Conservation (phyloP, 192 early-diverging fungal species). For the Entomortierella parvispora region DNA sequence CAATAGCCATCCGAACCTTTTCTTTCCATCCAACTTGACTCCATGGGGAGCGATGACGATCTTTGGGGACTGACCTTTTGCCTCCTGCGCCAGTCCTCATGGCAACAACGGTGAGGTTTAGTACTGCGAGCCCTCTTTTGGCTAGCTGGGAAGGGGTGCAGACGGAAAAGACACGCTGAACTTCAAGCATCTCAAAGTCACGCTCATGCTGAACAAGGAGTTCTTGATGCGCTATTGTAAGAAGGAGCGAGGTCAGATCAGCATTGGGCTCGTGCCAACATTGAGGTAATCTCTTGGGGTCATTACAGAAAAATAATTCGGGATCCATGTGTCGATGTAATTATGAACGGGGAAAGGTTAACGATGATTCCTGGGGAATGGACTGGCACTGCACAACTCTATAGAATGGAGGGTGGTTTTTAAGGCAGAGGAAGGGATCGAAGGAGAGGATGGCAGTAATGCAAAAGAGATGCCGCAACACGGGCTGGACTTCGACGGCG, state of each 20-base stretch:
- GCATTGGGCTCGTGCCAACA: neutral
- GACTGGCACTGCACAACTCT: too few relatives aligned
- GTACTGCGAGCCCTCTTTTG: constrained; percentile 70
- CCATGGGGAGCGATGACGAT: neutral
- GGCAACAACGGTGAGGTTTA: constrained; percentile 65
- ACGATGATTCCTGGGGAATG: too few relatives aligned
- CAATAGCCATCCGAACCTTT: neutral
- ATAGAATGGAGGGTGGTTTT: too few relatives aligned
- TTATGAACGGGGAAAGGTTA: too few relatives aligned
- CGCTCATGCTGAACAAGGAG: constrained; percentile 65
- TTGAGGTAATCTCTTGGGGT: neutral
- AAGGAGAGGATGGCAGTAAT: too few relatives aligned
- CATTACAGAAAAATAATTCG: constrained; percentile 41
- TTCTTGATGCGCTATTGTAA: constrained; percentile 57
- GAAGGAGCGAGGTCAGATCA: neutral
- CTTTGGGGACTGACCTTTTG: constrained; percentile 54
- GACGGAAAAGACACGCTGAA: constrained; percentile 50
- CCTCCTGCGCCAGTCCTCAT: constrained; percentile 78
- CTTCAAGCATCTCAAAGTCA: constrained; percentile 59
- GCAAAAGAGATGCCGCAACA: too few relatives aligned
- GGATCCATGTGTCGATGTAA: constrained; percentile 27
- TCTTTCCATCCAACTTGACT: neutral
- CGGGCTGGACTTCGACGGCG: too few relatives aligned
- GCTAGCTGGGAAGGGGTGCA: constrained; percentile 71
- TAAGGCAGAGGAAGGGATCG: too few relatives aligned